Conservation (phyloP, 23 red algal genomes). For the Gracilaria gracilis region DNA sequence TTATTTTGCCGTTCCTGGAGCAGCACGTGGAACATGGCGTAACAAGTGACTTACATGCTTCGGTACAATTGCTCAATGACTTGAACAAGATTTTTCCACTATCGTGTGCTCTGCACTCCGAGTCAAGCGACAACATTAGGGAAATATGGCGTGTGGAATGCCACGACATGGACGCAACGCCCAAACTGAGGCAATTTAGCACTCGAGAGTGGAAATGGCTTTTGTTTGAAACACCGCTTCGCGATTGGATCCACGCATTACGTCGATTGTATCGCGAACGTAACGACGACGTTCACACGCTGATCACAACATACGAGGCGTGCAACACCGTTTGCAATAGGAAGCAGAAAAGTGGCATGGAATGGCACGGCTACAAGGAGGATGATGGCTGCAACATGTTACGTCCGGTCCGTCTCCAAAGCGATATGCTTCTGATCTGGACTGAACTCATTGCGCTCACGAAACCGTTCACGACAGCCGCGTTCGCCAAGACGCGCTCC, state of each 20-base stretch:
- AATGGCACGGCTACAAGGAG: slow-evolving; percentile 14
- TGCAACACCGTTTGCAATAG: neutral
- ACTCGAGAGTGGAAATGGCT: slow-evolving; percentile 27
- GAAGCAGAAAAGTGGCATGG: neutral
- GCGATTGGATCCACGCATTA: neutral
- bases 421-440: neutral
- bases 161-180: neutral
- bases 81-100: slow-evolving; percentile 15
- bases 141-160: slow-evolving; percentile 17
- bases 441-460: neutral
- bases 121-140: neutral
- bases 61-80: neutral
- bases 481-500: neutral
- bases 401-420: slow-evolving; percentile 11
- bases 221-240: neutral
- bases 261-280: neutral
- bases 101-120: neutral
- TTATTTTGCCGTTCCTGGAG: neutral
- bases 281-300: slow-evolving; percentile 3
- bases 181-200: neutral
- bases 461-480: neutral
- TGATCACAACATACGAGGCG: neutral
- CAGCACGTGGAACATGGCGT: slow-evolving; percentile 1
- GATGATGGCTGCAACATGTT: neutral
- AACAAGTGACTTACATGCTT: neutral